Percentiles rank a stretch among this genome's conserved stretches.
Evolutionary conservation across 202 grass and related monocot species (phyloP).

Genomic region (Setaria italica): DNA sequence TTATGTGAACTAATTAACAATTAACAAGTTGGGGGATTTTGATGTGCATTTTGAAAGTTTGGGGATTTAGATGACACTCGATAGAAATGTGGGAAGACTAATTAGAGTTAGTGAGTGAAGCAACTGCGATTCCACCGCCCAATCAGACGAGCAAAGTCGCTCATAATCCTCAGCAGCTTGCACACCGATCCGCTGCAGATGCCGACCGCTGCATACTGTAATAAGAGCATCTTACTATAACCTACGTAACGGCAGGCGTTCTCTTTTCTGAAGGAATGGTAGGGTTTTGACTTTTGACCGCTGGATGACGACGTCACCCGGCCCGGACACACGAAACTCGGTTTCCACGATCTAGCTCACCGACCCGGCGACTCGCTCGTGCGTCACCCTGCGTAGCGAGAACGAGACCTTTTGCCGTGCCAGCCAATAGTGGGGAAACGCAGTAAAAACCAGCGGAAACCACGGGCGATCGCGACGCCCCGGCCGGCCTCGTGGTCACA

Average conservation of each 20-base stretch:
- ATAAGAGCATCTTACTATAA: no score
- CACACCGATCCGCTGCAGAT: background rate
- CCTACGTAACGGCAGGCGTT: background rate
- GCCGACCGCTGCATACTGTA: background rate
- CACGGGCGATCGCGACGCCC: background rate
- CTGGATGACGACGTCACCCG: no score
- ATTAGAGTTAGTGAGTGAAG: no score
- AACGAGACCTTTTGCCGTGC: background rate
- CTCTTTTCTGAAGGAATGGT: background rate
- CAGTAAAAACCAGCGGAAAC: background rate
- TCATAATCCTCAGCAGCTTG: no score
- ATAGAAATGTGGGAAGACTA: background rate
- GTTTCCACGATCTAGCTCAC: constrained; percentile 16
- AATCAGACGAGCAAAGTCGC: no score
- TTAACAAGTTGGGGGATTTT: no score
- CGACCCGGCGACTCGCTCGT: background rate
- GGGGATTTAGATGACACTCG: no score
- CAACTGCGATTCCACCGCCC: no score
- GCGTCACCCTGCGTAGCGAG: background rate
- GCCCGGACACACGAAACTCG: no score
- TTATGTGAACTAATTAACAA: no score
- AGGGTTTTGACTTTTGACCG: background rate
- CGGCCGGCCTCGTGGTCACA: background rate
- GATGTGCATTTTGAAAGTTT: no score
- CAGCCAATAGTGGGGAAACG: background rate